Percentiles rank a stretch among this genome's conserved stretches.
These are phyloP conservation scores for Ganoderma multipileum DNA, from an alignment of 1,284 basidiomycete genomes.

Conservation along the genomic window DNA sequence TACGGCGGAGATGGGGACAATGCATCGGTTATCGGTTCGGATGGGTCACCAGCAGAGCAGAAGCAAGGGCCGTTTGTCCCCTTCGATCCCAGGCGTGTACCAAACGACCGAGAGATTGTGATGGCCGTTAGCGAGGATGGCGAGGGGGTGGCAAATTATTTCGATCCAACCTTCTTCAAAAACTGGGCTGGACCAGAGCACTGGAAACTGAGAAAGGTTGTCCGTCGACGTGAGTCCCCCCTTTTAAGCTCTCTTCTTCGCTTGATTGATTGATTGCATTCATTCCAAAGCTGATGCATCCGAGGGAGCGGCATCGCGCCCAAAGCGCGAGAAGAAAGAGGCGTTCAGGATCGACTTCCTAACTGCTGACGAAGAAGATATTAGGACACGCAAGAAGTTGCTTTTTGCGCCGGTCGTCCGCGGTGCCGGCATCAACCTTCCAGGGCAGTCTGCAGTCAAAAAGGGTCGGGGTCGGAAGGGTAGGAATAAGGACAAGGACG, in stretches of 20 bases:
- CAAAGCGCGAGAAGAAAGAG: slow-evolving; percentile 82
- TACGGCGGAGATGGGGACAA: slow-evolving; percentile 53
- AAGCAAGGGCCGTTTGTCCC: slow-evolving; percentile 64
- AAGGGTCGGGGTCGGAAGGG: slow-evolving; percentile 51
- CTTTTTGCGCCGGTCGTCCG: slow-evolving; percentile 82
- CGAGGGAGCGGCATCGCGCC: slow-evolving; percentile 57
- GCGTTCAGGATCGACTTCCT: slow-evolving; percentile 91
- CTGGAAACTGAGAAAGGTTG: slow-evolving; percentile 89
- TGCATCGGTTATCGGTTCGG: slow-evolving; percentile 46
- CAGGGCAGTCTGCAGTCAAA: slow-evolving; percentile 56
- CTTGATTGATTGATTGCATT: not conserved
- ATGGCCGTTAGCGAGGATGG: slow-evolving; percentile 84
- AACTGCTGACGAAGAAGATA: slow-evolving; percentile 62
- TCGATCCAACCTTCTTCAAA: slow-evolving; percentile 89
- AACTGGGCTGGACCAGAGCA: slow-evolving; percentile 99
- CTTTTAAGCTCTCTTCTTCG: not conserved
- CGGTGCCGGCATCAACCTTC: slow-evolving; percentile 71
- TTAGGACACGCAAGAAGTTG: slow-evolving; percentile 79
- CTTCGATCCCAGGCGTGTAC: slow-evolving; percentile 80
- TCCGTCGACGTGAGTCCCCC: slow-evolving; percentile 69
- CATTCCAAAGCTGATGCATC: slow-evolving; percentile 52
- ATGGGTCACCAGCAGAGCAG: slow-evolving; percentile 33
- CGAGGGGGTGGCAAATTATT: slow-evolving; percentile 87
- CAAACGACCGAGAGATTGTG: slow-evolving; percentile 79
- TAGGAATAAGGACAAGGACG: slow-evolving; percentile 52